Conservation (phyloP, 768 basidiomycete genomes). For the Royoungia palumana region DNA sequence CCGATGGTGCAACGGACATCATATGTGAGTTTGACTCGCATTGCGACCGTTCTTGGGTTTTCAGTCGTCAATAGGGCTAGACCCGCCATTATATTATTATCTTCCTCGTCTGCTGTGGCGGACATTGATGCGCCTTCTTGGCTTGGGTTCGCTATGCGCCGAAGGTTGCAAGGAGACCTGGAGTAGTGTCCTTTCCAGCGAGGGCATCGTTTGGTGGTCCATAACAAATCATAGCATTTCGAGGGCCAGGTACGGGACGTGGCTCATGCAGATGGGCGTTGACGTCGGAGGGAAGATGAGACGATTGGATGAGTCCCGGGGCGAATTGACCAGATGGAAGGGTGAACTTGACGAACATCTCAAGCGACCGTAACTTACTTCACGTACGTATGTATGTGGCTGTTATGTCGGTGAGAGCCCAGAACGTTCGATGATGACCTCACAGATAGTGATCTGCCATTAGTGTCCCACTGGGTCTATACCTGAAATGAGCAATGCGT, state of each 20-base stretch:
- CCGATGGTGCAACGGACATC: conserved; percentile 44
- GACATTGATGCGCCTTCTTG: conserved; percentile 44
- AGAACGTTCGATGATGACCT: too few relatives aligned
- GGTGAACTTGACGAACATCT: conserved; percentile 9
- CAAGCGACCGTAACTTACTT: conserved; percentile 1
- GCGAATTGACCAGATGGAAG: conserved; percentile 41
- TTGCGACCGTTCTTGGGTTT: neutral
- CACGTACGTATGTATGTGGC: too few relatives aligned
- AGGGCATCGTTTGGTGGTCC: conserved; percentile 51
- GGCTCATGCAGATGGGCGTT: conserved; percentile 19
- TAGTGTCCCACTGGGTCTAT: too few relatives aligned
- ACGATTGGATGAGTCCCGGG: conserved; percentile 50
- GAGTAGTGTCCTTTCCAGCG: conserved; percentile 42
- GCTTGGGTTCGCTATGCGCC: conserved; percentile 40
- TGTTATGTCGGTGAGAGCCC: too few relatives aligned
- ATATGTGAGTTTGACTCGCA: conserved; percentile 42
- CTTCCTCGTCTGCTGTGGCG: conserved; percentile 55
- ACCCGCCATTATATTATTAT: conserved; percentile 60
- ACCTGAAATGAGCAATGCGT: too few relatives aligned
- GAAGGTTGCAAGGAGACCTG: conserved; percentile 47
- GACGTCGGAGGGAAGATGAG: conserved; percentile 40
- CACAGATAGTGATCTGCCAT: too few relatives aligned
- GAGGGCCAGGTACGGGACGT: conserved; percentile 16
- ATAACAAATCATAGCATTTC: conserved; percentile 36
- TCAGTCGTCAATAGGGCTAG: conserved; percentile 48